Evolutionary conservation across 495 filamentous ascomycete genomes (phyloP), one percentile per base, ranked within the genome.

Genomic region (Melanomma pulvis-pyrius): DNA sequence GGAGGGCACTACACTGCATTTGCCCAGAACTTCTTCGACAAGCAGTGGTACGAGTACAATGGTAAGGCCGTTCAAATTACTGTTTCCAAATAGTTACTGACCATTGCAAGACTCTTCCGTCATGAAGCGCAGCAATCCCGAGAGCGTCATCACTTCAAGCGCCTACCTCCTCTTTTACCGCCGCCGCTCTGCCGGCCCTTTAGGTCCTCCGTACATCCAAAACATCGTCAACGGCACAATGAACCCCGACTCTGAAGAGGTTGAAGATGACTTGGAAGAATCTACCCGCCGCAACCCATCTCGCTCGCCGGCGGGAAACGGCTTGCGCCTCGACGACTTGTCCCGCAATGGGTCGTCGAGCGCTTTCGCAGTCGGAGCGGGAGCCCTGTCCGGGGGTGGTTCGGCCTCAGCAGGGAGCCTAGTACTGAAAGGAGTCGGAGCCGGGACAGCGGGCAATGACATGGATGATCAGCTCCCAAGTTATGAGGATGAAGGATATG

Each of bases 91-190:
- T 25, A n/a, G 52, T 36, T 29, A 54, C 47, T 77, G 73, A 59
- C 71, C 36, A n/a, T 15, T 54, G 71, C 39, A 74, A 97, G 93
- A 97, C 88, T 55, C 82, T 76, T 51, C 34, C 15, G 90, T 92
- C 22, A 80, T 78, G 55, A 77, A 81, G 65, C 72, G 77, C 6
- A 79, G 79, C 11, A 77, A 87, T 69, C 80, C 86, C 0, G 70
- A 81, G 47, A 76, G 73, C 39, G 82, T 90, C 8, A 83, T 90
- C 36, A 87, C 86, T 1, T 68, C 85, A 5, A 85, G 88, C 24
- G 96, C 94, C 0, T 98, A 98, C 75, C 87, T 98, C 9, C 81
- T 98, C 36, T 98, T 98, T 82, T 98, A 98, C 78, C 90, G 94
- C 29, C 92, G 96, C 57, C 89, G 90, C 62, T 90, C 91, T 11